phyloP scores from a whole-genome alignment of 768 basidiomycete genomes.

The Tricholoma hemisulphureum region DNA sequence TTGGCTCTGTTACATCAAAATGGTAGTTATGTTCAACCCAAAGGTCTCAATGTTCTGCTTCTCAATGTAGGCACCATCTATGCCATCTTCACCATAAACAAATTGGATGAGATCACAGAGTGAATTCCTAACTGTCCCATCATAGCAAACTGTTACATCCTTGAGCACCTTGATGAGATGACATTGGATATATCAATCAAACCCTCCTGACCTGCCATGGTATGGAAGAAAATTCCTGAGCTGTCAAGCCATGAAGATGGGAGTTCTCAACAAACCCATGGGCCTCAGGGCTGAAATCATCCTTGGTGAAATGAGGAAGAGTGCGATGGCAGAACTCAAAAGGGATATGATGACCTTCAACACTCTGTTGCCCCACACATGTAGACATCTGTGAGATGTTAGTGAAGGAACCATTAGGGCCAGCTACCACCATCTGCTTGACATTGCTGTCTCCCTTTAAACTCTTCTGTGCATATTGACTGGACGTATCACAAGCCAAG shows the following conservation, averaged over 20 bases:
- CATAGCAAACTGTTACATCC: conserved; percentile 96
- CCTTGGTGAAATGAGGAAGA: conserved; percentile 96
- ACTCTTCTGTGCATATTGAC: conserved; percentile 92
- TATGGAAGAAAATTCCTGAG: conserved; percentile 99
- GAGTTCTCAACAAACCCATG: conserved; percentile 99
- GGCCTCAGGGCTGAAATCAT: conserved; percentile 97
- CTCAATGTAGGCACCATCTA: conserved; percentile 98
- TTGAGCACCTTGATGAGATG: conserved; percentile 97
- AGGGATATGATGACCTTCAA: conserved; percentile 97
- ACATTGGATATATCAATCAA: conserved; percentile 98
- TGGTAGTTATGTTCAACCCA: conserved; percentile 85
- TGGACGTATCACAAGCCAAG: conserved; percentile 90
- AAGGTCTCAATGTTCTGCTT: conserved; percentile 92
- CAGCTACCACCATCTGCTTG: conserved; percentile 99
- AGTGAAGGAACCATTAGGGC: conserved; percentile 98
- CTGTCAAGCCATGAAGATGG: conserved; percentile 92
- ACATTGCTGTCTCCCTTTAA: conserved; percentile 99
- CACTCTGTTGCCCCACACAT: conserved; percentile 97
- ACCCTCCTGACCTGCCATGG: conserved; percentile 99
- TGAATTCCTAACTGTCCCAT: conserved; percentile 97
- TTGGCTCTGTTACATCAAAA: conserved; percentile 89
- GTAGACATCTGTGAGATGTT: conserved; percentile 99
- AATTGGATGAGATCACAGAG: conserved; percentile 95
- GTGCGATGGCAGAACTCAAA: conserved; percentile 98
- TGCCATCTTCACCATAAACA: conserved; percentile 97